Conservation (phyloP, 768 basidiomycete genomes). For the Coprinopsis cinerea region DNA sequence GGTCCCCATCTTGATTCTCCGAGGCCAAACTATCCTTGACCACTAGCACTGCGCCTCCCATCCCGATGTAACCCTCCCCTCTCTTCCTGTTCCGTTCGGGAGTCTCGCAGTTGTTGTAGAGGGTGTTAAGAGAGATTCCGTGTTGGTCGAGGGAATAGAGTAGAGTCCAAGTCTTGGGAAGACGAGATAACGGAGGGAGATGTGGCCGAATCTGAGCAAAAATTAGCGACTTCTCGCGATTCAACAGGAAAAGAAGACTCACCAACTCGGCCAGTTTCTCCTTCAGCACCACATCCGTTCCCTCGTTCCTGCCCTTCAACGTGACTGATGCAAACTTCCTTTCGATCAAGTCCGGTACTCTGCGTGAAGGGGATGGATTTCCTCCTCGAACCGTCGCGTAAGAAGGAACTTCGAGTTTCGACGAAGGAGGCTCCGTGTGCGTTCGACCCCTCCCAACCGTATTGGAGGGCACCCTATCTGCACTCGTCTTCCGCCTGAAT, state of each 20-base stretch:
- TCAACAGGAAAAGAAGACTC: constrained; percentile 19
- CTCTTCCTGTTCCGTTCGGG: constrained; percentile 25
- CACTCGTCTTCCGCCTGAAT: not conserved
- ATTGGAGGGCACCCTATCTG: constrained; percentile 4
- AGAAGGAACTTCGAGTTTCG: not conserved
- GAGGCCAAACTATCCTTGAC: constrained; percentile 58
- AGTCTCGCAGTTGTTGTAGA: constrained; percentile 63
- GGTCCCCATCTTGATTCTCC: constrained; percentile 49
- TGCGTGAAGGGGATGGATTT: constrained; percentile 13
- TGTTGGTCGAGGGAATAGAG: constrained; percentile 93
- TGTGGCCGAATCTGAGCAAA: constrained; percentile 56
- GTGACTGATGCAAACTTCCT: constrained; percentile 43
- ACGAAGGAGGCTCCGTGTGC: not conserved
- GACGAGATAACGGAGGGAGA: constrained; percentile 68
- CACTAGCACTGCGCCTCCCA: constrained; percentile 49
- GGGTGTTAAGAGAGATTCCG: constrained; percentile 85
- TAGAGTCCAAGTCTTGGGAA: constrained; percentile 69
- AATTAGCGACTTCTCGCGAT: not conserved
- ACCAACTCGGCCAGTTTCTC: constrained; percentile 56
- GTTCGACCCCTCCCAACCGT: not conserved
- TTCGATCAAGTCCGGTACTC: constrained; percentile 41
- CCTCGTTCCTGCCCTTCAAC: constrained; percentile 50
- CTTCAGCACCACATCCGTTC: constrained; percentile 47
- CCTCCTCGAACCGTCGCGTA: constrained; percentile 1
- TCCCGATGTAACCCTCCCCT: constrained; percentile 20